Evolutionary conservation across 768 basidiomycete genomes (phyloP), one percentile per base, ranked within the genome.

Genomic region (Termitomyces sp.): DNA sequence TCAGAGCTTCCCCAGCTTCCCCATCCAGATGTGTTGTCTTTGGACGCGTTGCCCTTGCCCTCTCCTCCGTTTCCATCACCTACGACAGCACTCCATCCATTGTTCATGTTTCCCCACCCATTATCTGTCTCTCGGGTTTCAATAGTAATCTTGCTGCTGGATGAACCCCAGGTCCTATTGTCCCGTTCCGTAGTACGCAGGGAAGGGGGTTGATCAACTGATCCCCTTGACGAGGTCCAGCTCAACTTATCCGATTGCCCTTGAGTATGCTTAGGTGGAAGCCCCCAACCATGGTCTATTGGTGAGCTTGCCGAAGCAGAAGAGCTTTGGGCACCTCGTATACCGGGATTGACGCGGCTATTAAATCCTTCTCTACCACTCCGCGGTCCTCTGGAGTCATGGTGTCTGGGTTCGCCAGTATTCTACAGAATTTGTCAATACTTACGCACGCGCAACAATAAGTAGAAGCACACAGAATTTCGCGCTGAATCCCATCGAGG

Each of bases 401-500:
- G 37, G 11, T 28, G 37, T 24, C 37, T 38, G 24, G 7, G 6
- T 40, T 40, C 37, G 3, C 37, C n/a, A 14, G 38, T 1, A 50
- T 50, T 40, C 49, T 50, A 50, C 17, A 49, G 49, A 26, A 19
- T 40, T 26, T n/a, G n/a, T 37, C 6, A 26, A 40, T 17, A 2
- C 24, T 50, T 17, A 24, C 17, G 11, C n/a, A 40, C 26, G 26
- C 9, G 6, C 7, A 11, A 26, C 15, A 43, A 28, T 12, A 5
- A 24, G 17, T 51, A 9, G 2, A 43, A 21, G 24, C 59, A 15
- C 48, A 59, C 58, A 43, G 49, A 53, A 22, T 21, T 30, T 3
- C 35, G 38, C 19, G 65, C 65, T 41, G 19, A 26, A 2, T 30
- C 46, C 69, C 69, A 70, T 35, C 19, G 38, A 17, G 62, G 54